phyloP scores from a whole-genome alignment of 805 yeast genomes.

The Yamadazyma sp. region DNA sequence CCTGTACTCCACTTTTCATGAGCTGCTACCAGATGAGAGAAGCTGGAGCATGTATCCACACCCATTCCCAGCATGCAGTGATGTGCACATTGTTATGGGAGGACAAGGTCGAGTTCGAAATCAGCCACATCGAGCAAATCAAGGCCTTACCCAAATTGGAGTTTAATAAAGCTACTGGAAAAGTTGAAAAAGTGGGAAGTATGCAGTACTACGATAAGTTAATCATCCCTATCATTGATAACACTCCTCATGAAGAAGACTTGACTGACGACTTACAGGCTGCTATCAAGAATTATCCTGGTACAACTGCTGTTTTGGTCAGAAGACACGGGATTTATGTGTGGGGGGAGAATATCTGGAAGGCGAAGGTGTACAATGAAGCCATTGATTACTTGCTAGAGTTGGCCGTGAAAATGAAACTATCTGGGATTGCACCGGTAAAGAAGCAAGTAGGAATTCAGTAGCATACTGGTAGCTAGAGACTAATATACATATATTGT shows the following conservation, averaged over 20 bases:
- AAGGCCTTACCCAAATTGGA: conserved; percentile 75
- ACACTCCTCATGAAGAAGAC: conserved; percentile 86
- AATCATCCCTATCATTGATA: conserved; percentile 87
- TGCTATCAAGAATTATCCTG: conserved; percentile 70
- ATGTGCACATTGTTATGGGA: conserved; percentile 68
- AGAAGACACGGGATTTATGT: conserved; percentile 93
- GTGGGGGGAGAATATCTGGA: conserved; percentile 94
- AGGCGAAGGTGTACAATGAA: conserved; percentile 90
- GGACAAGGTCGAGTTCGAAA: conserved; percentile 64
- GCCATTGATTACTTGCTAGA: conserved; percentile 89
- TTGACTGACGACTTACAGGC: conserved; percentile 62
- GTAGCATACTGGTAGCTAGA: not conserved
- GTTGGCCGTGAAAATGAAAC: conserved; percentile 79
- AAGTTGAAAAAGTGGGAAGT: conserved; percentile 62
- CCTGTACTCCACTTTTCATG: conserved; percentile 87
- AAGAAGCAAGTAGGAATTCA: too few relatives aligned
- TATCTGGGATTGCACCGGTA: conserved; percentile 59
- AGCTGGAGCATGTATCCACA: conserved; percentile 93
- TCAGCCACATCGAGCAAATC: conserved; percentile 84
- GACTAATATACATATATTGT: conserved; percentile 6
- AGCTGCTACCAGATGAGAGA: conserved; percentile 64
- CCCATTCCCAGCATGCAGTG: conserved; percentile 89
- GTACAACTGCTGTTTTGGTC: conserved; percentile 81
- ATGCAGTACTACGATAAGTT: conserved; percentile 71
- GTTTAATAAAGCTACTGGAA: conserved; percentile 27